Percentiles rank a stretch among this genome's conserved stretches.
Evolutionary conservation across 345 rosid species (phyloP).

Genomic region (Ricinus communis): DNA sequence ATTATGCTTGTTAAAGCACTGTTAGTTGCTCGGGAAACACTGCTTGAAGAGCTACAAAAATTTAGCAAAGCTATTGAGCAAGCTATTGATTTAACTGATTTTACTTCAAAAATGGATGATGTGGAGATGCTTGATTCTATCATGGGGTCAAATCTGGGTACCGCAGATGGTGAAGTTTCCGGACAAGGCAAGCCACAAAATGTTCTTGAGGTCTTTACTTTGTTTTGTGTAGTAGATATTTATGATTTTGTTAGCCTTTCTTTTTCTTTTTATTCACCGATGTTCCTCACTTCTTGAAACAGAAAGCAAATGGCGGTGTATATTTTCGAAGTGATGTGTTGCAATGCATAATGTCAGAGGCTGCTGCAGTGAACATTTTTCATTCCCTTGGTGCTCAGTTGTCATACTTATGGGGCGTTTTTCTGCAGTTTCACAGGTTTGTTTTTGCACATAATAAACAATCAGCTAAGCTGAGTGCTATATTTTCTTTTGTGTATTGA

Average conservation of each 20-base stretch:
- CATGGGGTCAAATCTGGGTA: slow-evolving; percentile 36
- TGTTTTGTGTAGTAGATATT: slow-evolving; percentile 18
- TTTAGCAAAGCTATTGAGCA: slow-evolving; percentile 58
- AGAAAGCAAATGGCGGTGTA: slow-evolving; percentile 44
- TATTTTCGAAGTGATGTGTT: slow-evolving; percentile 37
- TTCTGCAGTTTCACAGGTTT: slow-evolving; percentile 91
- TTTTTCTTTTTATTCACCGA: no score
- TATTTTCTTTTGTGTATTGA: no score
- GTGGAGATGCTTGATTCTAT: slow-evolving; percentile 38
- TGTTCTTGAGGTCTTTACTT: slow-evolving; percentile 76
- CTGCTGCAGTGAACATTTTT: slow-evolving; percentile 48
- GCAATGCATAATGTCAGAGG: slow-evolving; percentile 47
- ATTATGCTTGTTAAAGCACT: slow-evolving; percentile 63
- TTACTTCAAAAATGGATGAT: slow-evolving; percentile 49
- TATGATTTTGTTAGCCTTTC: not conserved
- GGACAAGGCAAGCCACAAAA: slow-evolving; percentile 66
- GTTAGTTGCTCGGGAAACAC: slow-evolving; percentile 57
- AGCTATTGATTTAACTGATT: slow-evolving; percentile 53
- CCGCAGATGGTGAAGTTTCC: slow-evolving; percentile 38
- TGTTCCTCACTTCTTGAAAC: slow-evolving; percentile 26
- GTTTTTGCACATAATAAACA: slow-evolving; percentile 1
- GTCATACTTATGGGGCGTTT: slow-evolving; percentile 65
- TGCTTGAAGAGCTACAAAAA: slow-evolving; percentile 62
- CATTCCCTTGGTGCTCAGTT: slow-evolving; percentile 63
- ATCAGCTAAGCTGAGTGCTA: not conserved